Conservation (phyloP, 106 monocot genomes). For the Ottelia alismoides region DNA sequence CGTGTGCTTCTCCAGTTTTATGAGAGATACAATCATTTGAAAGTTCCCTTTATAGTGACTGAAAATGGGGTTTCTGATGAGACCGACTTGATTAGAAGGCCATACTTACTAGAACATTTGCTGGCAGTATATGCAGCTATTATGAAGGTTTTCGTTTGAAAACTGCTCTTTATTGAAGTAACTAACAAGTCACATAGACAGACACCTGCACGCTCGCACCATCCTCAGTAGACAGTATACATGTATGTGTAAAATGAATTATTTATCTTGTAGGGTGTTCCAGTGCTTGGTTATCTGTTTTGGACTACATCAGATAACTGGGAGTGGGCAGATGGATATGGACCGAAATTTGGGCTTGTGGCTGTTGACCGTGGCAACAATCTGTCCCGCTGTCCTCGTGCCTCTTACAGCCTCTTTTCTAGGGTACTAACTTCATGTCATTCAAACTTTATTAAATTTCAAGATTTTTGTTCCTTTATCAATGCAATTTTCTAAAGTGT, state of each 20-base stretch:
- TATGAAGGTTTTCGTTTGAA: conserved; percentile 50
- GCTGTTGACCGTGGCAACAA: conserved; percentile 83
- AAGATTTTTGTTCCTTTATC: too few relatives aligned
- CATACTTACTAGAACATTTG: conserved; percentile 88
- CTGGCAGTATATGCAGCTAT: conserved; percentile 80
- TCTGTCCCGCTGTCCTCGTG: conserved; percentile 65
- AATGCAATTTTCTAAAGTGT: too few relatives aligned
- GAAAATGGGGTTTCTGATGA: conserved; percentile 97
- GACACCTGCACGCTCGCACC: too few relatives aligned
- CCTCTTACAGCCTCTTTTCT: conserved; percentile 69
- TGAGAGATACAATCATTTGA: conserved; percentile 76
- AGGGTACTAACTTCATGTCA: conserved; percentile 55
- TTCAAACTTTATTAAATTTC: too few relatives aligned
- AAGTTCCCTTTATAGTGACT: conserved; percentile 74
- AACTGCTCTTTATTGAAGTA: too few relatives aligned
- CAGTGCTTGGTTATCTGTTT: conserved; percentile 86
- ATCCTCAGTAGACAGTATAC: background rate
- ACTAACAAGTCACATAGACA: too few relatives aligned
- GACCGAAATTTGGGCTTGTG: conserved; percentile 95
- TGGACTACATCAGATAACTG: conserved; percentile 99
- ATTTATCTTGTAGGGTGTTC: conserved; percentile 54
- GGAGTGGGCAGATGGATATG: conserved; percentile 99
- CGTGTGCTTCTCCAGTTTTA: conserved; percentile 74
- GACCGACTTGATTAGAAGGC: conserved; percentile 81
- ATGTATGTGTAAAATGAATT: background rate